A percentile compares a stretch with the other conserved stretches of the same genome.
Evolutionary conservation across 1,284 basidiomycete species (phyloP).

Genomic region (Coniophora puteana): DNA sequence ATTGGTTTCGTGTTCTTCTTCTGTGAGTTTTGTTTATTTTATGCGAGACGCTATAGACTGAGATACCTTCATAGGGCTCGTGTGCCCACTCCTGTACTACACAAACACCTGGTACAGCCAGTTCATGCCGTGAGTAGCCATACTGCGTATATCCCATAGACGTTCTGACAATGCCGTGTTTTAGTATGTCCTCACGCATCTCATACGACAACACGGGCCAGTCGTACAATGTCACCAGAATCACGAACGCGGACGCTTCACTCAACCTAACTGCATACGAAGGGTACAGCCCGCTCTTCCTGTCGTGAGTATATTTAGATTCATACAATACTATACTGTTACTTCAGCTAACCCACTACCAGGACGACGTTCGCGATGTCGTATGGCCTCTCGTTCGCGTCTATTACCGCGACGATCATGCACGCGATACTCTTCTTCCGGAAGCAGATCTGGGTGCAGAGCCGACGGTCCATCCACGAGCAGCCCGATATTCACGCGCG

Average conservation of each 20-base stretch:
- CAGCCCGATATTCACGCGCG: slow-evolving; percentile 80
- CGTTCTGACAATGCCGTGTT: slow-evolving; percentile 6
- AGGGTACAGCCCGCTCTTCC: slow-evolving; percentile 56
- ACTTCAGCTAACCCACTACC: too few species aligned
- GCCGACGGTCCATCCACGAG: slow-evolving; percentile 62
- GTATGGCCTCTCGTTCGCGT: slow-evolving; percentile 60
- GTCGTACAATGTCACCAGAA: slow-evolving; percentile 53
- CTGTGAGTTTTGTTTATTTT: slow-evolving; percentile 31
- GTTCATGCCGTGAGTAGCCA: slow-evolving; percentile 40
- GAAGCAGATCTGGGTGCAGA: slow-evolving; percentile 67
- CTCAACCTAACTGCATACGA: slow-evolving; percentile 48
- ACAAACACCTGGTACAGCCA: slow-evolving; percentile 47
- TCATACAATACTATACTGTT: too few species aligned
- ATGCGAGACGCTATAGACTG: too few species aligned
- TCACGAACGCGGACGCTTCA: slow-evolving; percentile 46
- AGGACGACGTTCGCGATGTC: slow-evolving; percentile 59
- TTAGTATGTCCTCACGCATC: slow-evolving; percentile 26
- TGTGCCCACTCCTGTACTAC: slow-evolving; percentile 39
- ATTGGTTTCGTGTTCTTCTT: slow-evolving; percentile 55
- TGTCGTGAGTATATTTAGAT: too few species aligned
- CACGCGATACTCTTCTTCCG: slow-evolving; percentile 82
- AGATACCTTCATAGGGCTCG: too few species aligned
- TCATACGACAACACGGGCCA: slow-evolving; percentile 57
- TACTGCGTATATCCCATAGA: too few species aligned
- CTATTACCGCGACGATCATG: slow-evolving; percentile 59